A percentile compares a stretch with the other conserved stretches of the same genome.
phyloP scores from a whole-genome alignment of 257 asterid genomes.

The Penstemon newberryi region DNA sequence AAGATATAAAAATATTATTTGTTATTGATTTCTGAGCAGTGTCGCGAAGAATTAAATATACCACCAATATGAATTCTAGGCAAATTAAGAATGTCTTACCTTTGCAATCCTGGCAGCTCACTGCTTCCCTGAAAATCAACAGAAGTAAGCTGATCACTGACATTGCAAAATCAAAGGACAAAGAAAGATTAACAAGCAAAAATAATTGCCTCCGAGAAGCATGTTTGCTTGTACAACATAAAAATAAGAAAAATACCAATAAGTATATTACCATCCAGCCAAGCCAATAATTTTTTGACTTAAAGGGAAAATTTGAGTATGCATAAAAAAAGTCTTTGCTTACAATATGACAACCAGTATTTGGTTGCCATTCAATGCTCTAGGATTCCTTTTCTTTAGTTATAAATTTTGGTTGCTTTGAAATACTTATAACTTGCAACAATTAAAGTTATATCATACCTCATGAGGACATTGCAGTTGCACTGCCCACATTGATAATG shows the following conservation, averaged over 20 bases:
- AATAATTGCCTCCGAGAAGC: constrained; percentile 1
- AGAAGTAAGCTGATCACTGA: constrained; percentile 32
- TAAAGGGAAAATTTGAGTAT: not conserved
- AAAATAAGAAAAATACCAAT: not conserved
- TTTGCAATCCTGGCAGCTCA: constrained; percentile 74
- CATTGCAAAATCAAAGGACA: constrained; percentile 25
- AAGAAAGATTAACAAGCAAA: constrained; percentile 5
- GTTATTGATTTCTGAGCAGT: constrained; percentile 15
- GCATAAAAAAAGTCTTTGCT: constrained; percentile 13
- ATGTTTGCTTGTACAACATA: constrained; percentile 3
- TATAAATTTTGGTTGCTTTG: no score
- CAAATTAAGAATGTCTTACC: constrained; percentile 46
- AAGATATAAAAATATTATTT: constrained; percentile 16
- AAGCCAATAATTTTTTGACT: constrained; percentile 6
- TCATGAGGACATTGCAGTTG: constrained; percentile 63
- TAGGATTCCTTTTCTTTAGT: constrained; percentile 17
- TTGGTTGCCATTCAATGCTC: constrained; percentile 16
- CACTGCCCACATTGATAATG: constrained; percentile 74
- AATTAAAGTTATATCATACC: constrained; percentile 46
- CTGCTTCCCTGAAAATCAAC: constrained; percentile 78
- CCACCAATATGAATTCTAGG: constrained; percentile 16
- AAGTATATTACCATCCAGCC: constrained; percentile 14
- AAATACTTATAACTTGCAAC: not conserved
- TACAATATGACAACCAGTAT: constrained; percentile 17
- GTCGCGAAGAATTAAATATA: constrained; percentile 18